phyloP scores from a whole-genome alignment of 1,139 yeast genomes.

The Pneumocystis canis region DNA sequence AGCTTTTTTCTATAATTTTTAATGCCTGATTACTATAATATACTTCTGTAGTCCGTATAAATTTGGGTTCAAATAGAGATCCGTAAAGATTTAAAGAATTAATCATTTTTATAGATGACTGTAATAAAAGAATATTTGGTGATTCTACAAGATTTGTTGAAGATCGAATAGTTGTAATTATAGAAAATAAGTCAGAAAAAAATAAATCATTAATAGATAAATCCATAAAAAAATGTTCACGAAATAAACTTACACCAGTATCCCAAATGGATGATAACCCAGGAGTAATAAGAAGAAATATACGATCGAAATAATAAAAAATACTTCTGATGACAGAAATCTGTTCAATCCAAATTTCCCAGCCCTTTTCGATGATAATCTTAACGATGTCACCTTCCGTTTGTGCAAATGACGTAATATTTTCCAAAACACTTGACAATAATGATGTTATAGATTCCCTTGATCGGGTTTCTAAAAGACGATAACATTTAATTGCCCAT shows the following conservation, averaged over 20 bases:
- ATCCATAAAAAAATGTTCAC: not conserved
- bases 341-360: conserved; percentile 21
- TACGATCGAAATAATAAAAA: conserved; percentile 27
- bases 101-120: conserved; percentile 3
- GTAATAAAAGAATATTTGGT: not conserved
- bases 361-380: conserved; percentile 13
- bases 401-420: not conserved
- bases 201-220: not conserved
- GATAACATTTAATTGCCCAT: not conserved
- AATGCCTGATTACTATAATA: not conserved
- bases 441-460: not conserved
- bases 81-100: conserved; percentile 1
- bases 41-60: not conserved
- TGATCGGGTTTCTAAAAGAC: not conserved
- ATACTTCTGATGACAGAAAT: conserved; percentile 20
- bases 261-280: conserved; percentile 20
- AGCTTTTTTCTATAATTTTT: not conserved
- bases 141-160: not conserved
- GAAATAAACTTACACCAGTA: conserved; percentile 17
- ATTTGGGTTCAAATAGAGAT: conserved; percentile 6
- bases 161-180: not conserved
- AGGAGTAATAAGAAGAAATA: conserved; percentile 23
- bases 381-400: not conserved
- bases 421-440: not conserved
- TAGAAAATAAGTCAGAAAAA: not conserved